These are phyloP conservation scores for Exophiala aquamarina DNA, from an alignment of 2,329 filamentous ascomycete genomes.

Conservation along the genomic window DNA sequence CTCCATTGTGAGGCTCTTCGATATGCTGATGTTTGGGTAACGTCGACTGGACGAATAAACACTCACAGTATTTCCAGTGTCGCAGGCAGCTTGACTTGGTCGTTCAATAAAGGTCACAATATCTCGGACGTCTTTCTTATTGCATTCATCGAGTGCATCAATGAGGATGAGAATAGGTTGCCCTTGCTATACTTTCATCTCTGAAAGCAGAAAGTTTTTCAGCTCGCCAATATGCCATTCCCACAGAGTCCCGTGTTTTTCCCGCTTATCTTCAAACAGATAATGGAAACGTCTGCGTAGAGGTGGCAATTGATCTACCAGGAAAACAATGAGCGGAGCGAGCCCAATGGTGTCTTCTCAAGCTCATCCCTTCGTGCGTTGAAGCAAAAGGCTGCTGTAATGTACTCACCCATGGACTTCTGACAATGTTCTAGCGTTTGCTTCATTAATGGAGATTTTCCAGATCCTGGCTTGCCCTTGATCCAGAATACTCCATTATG, in stretches of 20 bases:
- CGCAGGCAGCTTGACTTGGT: constrained; percentile 32
- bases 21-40: constrained; percentile 45
- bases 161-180: constrained; percentile 19
- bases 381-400: constrained; percentile 26
- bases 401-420: background rate
- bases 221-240: constrained; percentile 6
- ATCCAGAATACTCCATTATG: constrained; percentile 25
- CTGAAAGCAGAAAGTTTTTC: constrained; percentile 2
- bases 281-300: background rate
- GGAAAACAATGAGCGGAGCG: constrained; percentile 22
- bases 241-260: constrained; percentile 3
- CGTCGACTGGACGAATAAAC: constrained; percentile 51
- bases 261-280: background rate
- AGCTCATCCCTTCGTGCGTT: constrained; percentile 17
- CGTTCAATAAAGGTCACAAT: constrained; percentile 48
- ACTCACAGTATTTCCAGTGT: constrained; percentile 23
- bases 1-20: constrained; percentile 24
- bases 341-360: constrained; percentile 19
- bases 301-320: constrained; percentile 14
- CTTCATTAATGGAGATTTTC: constrained; percentile 8
- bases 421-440: background rate
- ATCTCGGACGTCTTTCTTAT: constrained; percentile 41
- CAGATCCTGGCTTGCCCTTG: constrained; percentile 32
- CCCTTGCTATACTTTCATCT: background rate
- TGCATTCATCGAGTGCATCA: constrained; percentile 53